Evolutionary conservation across 148 eudicot species (phyloP).

Genomic region (Vaccinium myrtillus): DNA sequence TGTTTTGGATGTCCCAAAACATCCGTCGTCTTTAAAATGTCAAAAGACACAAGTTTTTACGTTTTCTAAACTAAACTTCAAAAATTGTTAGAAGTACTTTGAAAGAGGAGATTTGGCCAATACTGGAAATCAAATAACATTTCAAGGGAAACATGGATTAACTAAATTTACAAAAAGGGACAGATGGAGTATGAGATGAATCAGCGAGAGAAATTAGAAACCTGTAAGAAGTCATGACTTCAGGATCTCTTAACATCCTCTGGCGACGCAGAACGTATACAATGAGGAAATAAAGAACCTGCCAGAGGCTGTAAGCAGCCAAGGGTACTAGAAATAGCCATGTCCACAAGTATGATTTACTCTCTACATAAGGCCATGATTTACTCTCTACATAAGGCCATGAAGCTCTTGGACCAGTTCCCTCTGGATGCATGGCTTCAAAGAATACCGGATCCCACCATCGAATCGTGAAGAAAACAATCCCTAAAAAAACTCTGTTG

Average conservation of each 20-base stretch:
- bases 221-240: slow-evolving; percentile 99
- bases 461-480: slow-evolving; percentile 92
- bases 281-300: slow-evolving; percentile 80
- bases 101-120: background rate
- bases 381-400: slow-evolving; percentile 85
- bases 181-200: background rate
- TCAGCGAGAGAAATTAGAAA: slow-evolving; percentile 17
- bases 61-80: background rate
- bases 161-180: background rate
- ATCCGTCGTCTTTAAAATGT: background rate
- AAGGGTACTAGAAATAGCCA: slow-evolving; percentile 93
- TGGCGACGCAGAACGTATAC: slow-evolving; percentile 89
- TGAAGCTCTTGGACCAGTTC: slow-evolving; percentile 61
- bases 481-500: slow-evolving; percentile 40
- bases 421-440: slow-evolving; percentile 92
- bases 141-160: background rate
- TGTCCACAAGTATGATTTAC: slow-evolving; percentile 61
- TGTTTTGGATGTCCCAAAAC: background rate
- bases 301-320: slow-evolving; percentile 87
- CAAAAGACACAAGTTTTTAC: background rate
- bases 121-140: background rate
- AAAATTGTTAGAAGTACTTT: background rate
- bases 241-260: slow-evolving; percentile 87
- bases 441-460: slow-evolving; percentile 92
- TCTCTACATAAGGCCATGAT: slow-evolving; percentile 88